Base-by-base conservation (phyloP, 1,284 basidiomycete genomes). In the Pseudozyma tsukubaensis region DNA sequence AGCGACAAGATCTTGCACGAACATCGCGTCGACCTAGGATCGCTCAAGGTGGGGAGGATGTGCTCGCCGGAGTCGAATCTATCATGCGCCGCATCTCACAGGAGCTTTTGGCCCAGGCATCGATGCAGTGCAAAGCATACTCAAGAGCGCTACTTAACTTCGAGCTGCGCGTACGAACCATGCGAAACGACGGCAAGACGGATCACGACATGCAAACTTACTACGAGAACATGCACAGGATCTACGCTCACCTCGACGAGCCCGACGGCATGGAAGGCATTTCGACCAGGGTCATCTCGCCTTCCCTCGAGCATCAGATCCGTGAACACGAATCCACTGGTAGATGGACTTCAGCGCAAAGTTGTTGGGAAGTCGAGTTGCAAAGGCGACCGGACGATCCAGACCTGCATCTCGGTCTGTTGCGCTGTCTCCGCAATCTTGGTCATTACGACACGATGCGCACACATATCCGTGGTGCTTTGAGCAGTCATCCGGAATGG, bases 211-310 rank as follows among this genome's bases (percentile, higher is more conserved):
- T 83, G 48, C 90, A 94, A 55, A 87, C 86, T 0, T 92, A 94
- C 84, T 98, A 94, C 81, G 97, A 99, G 81, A 89, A 91, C 35
- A 87, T 99, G 40, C 97, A 99, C 81, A 91, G 97, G 83, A 97
- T 99, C 71, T 99, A 99, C 84, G 92, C 97, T 13, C 89, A 93
- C 61, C 88, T 99, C 4, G 95, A 99, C 82, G 95, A 99, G 83
- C 97, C 97, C 0, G 97, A 99, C 85, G 97, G 97, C 12, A 99
- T 99, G 97, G 95, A 98, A 85, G 97, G 97, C 0, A 89, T 99
- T 29, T 97, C 97, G 0, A 91, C 92, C 1, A 86, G 92, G 68
- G 93, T 99, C 62, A 87, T 97, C 13, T 90, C 92, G 0, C 97
- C 97, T 0, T 93, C 93, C 1, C 86, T 99, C 51, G 94, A 98